Base-by-base conservation (phyloP, 805 yeast species). In the Yarrowia keelungensis region DNA sequence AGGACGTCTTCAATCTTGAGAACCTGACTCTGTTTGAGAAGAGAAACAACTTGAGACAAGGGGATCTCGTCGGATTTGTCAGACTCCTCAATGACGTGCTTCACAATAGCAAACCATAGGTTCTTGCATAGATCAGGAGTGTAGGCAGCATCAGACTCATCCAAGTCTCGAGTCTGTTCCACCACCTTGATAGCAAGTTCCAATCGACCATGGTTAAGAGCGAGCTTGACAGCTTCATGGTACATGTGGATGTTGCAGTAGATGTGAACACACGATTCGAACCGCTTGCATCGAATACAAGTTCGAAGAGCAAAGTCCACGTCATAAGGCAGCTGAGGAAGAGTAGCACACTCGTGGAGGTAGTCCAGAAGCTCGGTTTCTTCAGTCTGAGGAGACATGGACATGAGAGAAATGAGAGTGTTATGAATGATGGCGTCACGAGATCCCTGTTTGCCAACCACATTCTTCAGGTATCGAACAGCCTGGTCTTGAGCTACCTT, bases 171-270 rank as follows among this genome's bases (percentile, higher is more conserved):
- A 81, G 82, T 53, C 50, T 41, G 42, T 10, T 69, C 83, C 83
- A 38, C 81, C 82, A n/a, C 73, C 77, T n/a, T 84, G 83, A 70
- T 82, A 82, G 89, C 93, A 53, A 86, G 79, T 32, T 87, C 88
- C 7, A 86, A 78, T 72, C 89, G 79, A 42, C 85, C 85, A 70
- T 86, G 79, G 4, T 85, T 82, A 56, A 95, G 79, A 0, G 97
- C 94, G 68, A 95, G 76, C 61, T 82, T 82, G 43, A 93, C 86
- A 0, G 98, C 98, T 67, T 90, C 92, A 70, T 92, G 97, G 74
- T 83, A 90, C 56, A 90, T 81, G 4, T 83, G 85, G 77, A 91
- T 78, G 64, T 85, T 81, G 0, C 95, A 85, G 73, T 89, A 87
- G n/a, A 95, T 83, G 69, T 85, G 83, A 10, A 92, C 86, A 0